Conservation (phyloP, 441 rosid species). For the Syzygium syzygioides region DNA sequence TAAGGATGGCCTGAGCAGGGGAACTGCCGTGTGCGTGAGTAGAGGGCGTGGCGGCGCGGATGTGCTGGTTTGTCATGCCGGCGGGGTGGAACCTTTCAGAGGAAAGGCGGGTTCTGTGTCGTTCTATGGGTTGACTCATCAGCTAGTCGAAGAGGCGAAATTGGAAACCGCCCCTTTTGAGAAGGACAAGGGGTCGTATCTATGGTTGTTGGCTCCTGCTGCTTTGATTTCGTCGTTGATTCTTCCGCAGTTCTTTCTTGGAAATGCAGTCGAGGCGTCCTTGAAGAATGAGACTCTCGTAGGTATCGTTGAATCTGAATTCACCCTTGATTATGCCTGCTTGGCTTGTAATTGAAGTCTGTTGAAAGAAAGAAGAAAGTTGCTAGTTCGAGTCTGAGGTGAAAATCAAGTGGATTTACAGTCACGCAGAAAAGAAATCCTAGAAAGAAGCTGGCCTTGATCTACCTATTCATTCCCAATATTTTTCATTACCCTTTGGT, state of each 20-base stretch:
- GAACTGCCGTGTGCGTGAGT: too few species aligned
- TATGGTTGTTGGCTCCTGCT: slow-evolving; percentile 75
- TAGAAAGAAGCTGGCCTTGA: background rate
- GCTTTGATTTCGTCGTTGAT: slow-evolving; percentile 53
- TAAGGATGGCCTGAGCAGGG: background rate
- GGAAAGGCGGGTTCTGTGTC: slow-evolving; percentile 83
- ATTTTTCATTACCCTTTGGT: background rate
- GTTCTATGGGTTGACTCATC: slow-evolving; percentile 63
- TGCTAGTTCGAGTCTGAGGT: background rate
- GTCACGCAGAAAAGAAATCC: background rate
- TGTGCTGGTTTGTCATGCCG: background rate
- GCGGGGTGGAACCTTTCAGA: slow-evolving; percentile 49
- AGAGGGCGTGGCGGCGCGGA: background rate
- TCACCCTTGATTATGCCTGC: background rate
- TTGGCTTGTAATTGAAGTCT: background rate
- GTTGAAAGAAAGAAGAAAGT: background rate
- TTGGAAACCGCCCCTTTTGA: slow-evolving; percentile 70
- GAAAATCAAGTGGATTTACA: background rate
- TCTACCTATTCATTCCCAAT: background rate
- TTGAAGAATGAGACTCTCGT: slow-evolving; percentile 40
- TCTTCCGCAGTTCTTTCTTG: slow-evolving; percentile 69
- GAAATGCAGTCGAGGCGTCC: slow-evolving; percentile 39
- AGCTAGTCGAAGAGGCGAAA: slow-evolving; percentile 63
- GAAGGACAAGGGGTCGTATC: slow-evolving; percentile 53
- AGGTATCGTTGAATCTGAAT: slow-evolving; percentile 22